Conservation (phyloP, 306 rosid genomes). For the Sicyos baderoa region DNA sequence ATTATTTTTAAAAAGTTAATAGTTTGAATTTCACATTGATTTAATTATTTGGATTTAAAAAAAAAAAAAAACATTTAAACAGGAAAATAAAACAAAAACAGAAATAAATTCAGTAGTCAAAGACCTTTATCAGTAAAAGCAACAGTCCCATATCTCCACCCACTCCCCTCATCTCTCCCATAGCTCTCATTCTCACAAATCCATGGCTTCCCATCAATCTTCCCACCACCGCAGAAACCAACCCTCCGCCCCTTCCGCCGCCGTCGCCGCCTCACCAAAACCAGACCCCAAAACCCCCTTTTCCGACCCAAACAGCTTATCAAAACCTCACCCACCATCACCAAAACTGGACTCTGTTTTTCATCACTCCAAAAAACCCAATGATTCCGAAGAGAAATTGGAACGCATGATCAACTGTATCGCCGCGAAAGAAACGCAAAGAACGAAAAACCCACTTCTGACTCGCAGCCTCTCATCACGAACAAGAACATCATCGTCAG, state of each 20-base stretch:
- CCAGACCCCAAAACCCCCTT: conserved; percentile 39
- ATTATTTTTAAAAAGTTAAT: too few relatives aligned
- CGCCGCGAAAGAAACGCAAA: conserved; percentile 10
- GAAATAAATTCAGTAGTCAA: conserved; percentile 11
- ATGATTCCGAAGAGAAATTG: background rate
- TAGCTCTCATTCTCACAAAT: background rate
- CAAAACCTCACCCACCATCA: background rate
- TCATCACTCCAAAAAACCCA: conserved; percentile 1
- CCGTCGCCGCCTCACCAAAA: conserved; percentile 20
- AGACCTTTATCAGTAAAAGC: background rate
- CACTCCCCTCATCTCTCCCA: background rate
- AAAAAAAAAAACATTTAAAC: background rate
- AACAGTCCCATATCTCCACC: conserved; percentile 5
- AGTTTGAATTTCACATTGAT: too few relatives aligned
- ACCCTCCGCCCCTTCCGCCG: conserved; percentile 20
- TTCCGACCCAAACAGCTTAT: conserved; percentile 22
- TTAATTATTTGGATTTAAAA: too few relatives aligned
- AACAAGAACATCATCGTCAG: conserved; percentile 50
- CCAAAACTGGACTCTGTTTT: background rate
- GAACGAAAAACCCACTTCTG: background rate
- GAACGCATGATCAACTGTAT: conserved; percentile 14
- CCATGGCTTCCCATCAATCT: conserved; percentile 46
- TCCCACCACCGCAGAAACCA: conserved; percentile 28
- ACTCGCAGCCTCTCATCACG: conserved; percentile 23
- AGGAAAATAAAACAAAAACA: background rate